These are phyloP conservation scores for Alternaria sp. DNA, from an alignment of 2,329 filamentous ascomycete genomes.

Conservation along the genomic window DNA sequence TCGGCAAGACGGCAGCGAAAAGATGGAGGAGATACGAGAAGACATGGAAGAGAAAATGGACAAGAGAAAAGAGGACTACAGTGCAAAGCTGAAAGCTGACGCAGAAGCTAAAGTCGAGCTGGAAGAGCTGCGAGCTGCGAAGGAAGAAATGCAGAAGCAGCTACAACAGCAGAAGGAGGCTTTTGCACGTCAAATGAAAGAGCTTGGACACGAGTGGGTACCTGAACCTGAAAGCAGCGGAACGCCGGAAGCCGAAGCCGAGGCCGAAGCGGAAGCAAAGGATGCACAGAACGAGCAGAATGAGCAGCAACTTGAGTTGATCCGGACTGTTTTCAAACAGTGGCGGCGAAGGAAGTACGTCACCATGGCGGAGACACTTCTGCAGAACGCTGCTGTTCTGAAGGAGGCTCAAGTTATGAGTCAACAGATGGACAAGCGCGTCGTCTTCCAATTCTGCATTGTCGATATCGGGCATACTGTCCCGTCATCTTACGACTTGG, in stretches of 20 bases:
- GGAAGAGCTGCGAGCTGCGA: constrained; percentile 78
- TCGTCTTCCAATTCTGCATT: constrained; percentile 93
- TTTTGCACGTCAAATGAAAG: constrained; percentile 83
- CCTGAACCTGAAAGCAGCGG: constrained; percentile 58
- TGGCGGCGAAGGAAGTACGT: constrained; percentile 90
- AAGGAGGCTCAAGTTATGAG: constrained; percentile 99
- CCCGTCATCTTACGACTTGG: constrained; percentile 95
- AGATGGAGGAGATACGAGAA: constrained; percentile 75
- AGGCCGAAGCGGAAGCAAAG: background rate
- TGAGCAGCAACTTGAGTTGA: constrained; percentile 74
- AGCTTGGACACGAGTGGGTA: constrained; percentile 61
- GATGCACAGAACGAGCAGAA: constrained; percentile 53
- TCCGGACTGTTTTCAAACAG: constrained; percentile 69
- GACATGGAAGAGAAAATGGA: constrained; percentile 85
- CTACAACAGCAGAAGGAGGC: constrained; percentile 81
- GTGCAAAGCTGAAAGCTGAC: constrained; percentile 76
- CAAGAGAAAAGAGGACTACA: constrained; percentile 82
- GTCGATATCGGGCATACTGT: constrained; percentile 87
- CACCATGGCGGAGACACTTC: constrained; percentile 87
- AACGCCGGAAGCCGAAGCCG: constrained; percentile 37
- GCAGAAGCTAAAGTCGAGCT: constrained; percentile 79
- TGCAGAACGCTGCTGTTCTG: constrained; percentile 84
- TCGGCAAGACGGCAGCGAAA: constrained; percentile 78
- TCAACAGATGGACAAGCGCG: constrained; percentile 89
- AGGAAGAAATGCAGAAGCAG: constrained; percentile 87